Evolutionary conservation across 2,329 filamentous ascomycete genomes (phyloP), one percentile per base, ranked within the genome.

Genomic region (Penicillium psychrosexuale): DNA sequence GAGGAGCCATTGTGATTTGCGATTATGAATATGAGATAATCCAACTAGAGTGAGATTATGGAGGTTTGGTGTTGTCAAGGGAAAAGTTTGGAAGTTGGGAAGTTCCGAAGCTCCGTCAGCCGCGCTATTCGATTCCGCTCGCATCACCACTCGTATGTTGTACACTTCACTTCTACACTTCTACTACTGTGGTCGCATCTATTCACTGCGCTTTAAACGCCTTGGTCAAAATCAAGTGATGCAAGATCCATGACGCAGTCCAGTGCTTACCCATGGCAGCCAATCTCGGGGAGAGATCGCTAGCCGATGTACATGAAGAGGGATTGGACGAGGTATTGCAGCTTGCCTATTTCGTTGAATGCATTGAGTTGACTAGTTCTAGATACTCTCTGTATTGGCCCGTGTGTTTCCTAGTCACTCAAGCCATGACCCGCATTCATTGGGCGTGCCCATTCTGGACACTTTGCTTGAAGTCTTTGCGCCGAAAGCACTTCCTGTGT

Each of bases 281-380:
- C 43, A 66, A 58, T 52, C 73, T 84, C 59, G 84, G 84, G 42
- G 77, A 76, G 66, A 79, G 72, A 63, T 72, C 85, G 67, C 71
- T 86, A 53, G 72, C 66, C 44, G 78, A 81, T 61, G 74, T 82
- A 51, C 72, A 78, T 56, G 76, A 79, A 61, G 74, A 78, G 61
- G 68, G 71, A 48, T 67, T 83, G 52, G 75, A 80, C 59, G 76
- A 83, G 75, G 82, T 84, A 63, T 42, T 61, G 40, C 11, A 8
- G 11, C 30, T 46, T 31, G 50, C 30, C 15, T 42, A 17, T 31
- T n/a, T 6, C 15, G 17, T 22, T 45, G 8, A 22, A 37, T 36
- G n/a, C 28, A 6, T 19, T 12, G 13, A 34, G 11, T 36, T 49
- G 39, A 43, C 30, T 30, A 24, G 19, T 13, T 27, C 28, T 45